Percentiles rank a stretch among this genome's conserved stretches.
Conservation (phyloP, 805 yeast species). For the Diddensiella caesifluorescens region DNA sequence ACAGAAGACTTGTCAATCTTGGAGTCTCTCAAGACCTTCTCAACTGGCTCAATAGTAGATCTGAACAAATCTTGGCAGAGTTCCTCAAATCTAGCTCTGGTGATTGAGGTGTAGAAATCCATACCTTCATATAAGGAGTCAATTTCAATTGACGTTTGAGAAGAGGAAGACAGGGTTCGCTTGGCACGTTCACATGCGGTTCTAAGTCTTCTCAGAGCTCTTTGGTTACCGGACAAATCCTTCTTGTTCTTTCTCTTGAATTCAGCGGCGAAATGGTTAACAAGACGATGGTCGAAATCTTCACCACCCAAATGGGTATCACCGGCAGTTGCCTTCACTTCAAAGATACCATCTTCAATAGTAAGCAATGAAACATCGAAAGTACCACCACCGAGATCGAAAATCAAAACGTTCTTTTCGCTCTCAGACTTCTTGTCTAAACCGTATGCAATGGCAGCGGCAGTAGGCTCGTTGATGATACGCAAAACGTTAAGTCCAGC, state of each 20-base stretch:
- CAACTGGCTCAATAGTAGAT: slow-evolving; percentile 91
- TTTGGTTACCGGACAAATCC: slow-evolving; percentile 87
- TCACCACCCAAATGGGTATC: slow-evolving; percentile 98
- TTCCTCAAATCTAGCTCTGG: slow-evolving; percentile 98
- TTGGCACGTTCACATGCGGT: slow-evolving; percentile 99
- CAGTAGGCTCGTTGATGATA: slow-evolving; percentile 92
- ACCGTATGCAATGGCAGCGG: slow-evolving; percentile 97
- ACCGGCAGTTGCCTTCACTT: slow-evolving; percentile 91
- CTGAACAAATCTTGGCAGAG: slow-evolving; percentile 91
- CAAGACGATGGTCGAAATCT: slow-evolving; percentile 95
- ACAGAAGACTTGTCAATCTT: slow-evolving; percentile 85
- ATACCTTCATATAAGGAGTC: slow-evolving; percentile 93
- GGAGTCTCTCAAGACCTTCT: slow-evolving; percentile 87
- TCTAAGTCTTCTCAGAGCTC: slow-evolving; percentile 97
- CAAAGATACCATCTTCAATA: slow-evolving; percentile 87
- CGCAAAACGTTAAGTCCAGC: slow-evolving; percentile 85
- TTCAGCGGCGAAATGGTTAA: slow-evolving; percentile 86
- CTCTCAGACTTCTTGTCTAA: slow-evolving; percentile 66
- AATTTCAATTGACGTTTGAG: slow-evolving; percentile 92
- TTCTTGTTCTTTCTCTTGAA: slow-evolving; percentile 98
- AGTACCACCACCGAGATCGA: slow-evolving; percentile 97
- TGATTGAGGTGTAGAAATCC: slow-evolving; percentile 92
- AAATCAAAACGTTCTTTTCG: slow-evolving; percentile 86
- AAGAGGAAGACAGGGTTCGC: slow-evolving; percentile 95
- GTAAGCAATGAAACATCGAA: slow-evolving; percentile 86